Conservation (phyloP, 352 stramenopile genomes). For the Phytophthora sp. region DNA sequence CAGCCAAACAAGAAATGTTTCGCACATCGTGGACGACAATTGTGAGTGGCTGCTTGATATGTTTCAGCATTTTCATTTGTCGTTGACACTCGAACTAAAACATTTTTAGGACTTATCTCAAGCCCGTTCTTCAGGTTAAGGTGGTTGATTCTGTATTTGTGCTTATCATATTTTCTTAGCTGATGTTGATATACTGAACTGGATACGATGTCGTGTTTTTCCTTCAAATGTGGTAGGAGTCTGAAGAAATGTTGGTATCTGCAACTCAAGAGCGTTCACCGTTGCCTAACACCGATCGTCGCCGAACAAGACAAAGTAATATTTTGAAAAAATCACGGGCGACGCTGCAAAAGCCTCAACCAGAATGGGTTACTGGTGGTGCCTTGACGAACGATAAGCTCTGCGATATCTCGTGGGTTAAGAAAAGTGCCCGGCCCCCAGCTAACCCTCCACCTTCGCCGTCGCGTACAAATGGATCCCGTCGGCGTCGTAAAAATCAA, state of each 20-base stretch:
- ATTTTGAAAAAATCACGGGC: conserved; percentile 6
- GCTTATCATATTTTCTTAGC: neutral
- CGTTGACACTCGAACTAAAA: neutral
- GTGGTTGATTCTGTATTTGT: conserved; percentile 13
- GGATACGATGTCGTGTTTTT: too few species aligned
- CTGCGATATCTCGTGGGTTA: conserved; percentile 35
- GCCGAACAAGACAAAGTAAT: conserved; percentile 8
- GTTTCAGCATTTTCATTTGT: neutral
- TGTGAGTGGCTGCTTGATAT: conserved; percentile 35
- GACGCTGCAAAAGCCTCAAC: conserved; percentile 9
- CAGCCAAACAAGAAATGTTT: conserved; percentile 73
- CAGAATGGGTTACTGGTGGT: conserved; percentile 29
- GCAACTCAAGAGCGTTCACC: conserved; percentile 5
- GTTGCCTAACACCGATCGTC: neutral
- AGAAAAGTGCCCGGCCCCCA: conserved; percentile 27
- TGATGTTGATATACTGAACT: too few species aligned
- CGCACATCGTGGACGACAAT: conserved; percentile 53
- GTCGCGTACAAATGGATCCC: conserved; percentile 10
- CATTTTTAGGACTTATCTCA: conserved; percentile 56
- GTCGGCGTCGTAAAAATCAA: conserved; percentile 11
- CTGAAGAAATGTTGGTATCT: conserved; percentile 8
- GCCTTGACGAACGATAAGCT: conserved; percentile 35
- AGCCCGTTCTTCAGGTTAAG: conserved; percentile 52
- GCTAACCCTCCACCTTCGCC: neutral
- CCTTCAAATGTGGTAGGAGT: conserved; percentile 12